Base-by-base conservation (phyloP, 305 asterid species). In the Fraxinus paxiana region DNA sequence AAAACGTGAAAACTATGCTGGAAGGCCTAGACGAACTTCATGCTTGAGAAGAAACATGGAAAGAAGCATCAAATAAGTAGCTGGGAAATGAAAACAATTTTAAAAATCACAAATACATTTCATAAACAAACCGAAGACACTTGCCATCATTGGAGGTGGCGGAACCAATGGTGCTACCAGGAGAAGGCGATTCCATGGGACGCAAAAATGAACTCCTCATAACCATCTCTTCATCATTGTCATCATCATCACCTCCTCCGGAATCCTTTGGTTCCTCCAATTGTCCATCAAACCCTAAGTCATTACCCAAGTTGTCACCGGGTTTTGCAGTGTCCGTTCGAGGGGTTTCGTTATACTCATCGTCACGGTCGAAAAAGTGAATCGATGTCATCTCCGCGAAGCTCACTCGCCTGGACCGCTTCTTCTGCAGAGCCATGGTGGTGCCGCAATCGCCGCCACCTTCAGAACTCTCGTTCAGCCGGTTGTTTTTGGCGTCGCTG, bases 331-430 rank as follows among this genome's bases (percentile, higher is more conserved):
- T 75, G 34, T 82, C 83, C 35, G 56, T 76, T 75, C 79, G 76
- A 37, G 97, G 94, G 46, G 90, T 88, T 82, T 86, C 95, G 56
- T 88, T 87, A 61, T 6, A 56, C 69, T 89, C 94, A 22, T 93
- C 99, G 46, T 94, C 98, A 30, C 97, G 94, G 88, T 96, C 92
- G 86, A 96, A 96, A 90, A 94, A 89, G 88, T 88, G 97, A 6
- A 96, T 84, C 8, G 97, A 93, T 10, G 99, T 94, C 87, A 78
- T 90, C 88, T 94, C 99, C 9, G 99, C 99, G 83, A 96, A 96
- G 92, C 99, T 96, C 83, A 96, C 99, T 76, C 99, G 90, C 80
- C 98, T 95, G 7, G 90, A 87, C 83, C 97, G 89, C 89, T 96
- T 96, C 87, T 85, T 92, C 87, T 86, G 92, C 84, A 75, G 22